These are phyloP conservation scores for Acephala macrosclerotiorum DNA, from an alignment of 2,329 filamentous ascomycete species.

Conservation along the genomic window DNA sequence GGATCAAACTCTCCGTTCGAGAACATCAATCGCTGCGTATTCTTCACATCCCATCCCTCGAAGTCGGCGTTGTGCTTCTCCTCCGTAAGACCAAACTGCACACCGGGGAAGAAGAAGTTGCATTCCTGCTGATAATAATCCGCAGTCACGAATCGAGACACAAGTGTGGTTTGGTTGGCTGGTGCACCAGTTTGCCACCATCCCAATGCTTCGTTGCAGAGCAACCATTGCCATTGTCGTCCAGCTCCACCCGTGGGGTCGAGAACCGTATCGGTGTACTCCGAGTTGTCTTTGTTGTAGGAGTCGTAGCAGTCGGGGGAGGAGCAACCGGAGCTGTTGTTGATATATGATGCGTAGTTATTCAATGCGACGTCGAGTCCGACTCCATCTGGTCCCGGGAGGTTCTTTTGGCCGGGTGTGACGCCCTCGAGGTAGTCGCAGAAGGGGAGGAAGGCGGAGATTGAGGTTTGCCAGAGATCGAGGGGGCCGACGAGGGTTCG, in stretches of 20 bases:
- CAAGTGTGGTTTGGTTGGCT: neutral
- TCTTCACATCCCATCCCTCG: neutral
- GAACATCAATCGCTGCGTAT: conserved; percentile 5
- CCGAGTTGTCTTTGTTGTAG: conserved; percentile 54
- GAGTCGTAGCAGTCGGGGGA: conserved; percentile 49
- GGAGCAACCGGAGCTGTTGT: neutral
- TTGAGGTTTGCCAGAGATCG: neutral
- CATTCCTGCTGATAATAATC: conserved; percentile 1
- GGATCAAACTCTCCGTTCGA: conserved; percentile 7
- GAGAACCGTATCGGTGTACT: conserved; percentile 56
- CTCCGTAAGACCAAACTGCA: conserved; percentile 1
- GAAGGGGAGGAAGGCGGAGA: neutral
- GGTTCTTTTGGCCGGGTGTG: neutral
- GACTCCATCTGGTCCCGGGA: conserved; percentile 2
- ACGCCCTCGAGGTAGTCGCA: conserved; percentile 3
- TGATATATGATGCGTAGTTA: conserved; percentile 4
- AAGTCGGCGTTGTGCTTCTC: neutral
- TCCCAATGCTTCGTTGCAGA: conserved; percentile 65
- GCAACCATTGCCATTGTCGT: conserved; percentile 64
- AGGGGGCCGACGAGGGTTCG: neutral
- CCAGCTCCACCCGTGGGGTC: conserved; percentile 49
- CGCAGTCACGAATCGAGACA: neutral
- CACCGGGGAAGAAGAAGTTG: neutral
- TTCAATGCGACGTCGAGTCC: neutral
- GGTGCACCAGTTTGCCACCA: conserved; percentile 49